Evolutionary conservation across 345 rosid genomes (phyloP), one percentile per base, ranked within the genome.

Genomic region (Salix dunnii): DNA sequence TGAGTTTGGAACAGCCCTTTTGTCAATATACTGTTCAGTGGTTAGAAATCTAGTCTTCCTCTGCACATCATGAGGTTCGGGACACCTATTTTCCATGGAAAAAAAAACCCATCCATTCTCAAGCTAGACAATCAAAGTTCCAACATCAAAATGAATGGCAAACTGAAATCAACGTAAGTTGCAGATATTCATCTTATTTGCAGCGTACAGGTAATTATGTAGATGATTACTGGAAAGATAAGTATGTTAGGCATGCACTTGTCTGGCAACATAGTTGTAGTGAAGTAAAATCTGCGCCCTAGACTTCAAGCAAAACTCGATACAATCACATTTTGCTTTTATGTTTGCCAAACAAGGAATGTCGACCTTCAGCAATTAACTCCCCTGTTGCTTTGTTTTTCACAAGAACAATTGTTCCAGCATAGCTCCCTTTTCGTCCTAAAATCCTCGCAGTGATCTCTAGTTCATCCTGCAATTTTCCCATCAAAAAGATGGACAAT

Each of bases 341-440:
- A 74, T 79, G 88, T 76, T 74, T 82, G 43, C 92, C 91, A 75
- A 89, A 93, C 89, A 90, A 55, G 7, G 98, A 95, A 86, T 95
- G 99, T 20, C 97, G 92, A 67, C 97, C 98, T 89, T 95, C 98
- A 0, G 99, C 99, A 42, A 95, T 84, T 63, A 90, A 62, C 87
- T 93, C 96, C 20, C 97, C 97, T 0, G 92, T 91, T 55, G 64
- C 78, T 78, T 90, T 91, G 84, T 90, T 95, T 78, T 85, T 90
- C 35, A 95, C 80, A 16, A 86, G 89, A 72, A 95, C 91, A 13
- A 82, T 38, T 7, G 97, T 89, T 48, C 94, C 99, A 60, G 83
- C 79, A 78, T 90, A 95, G 33, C 87, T 79, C 67, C 98, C 99
- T 81, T 72, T 86, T 75, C 70, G 82, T 74, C 98, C 99, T 82